Conservation (phyloP, 352 stramenopile species). For the Phytophthora brassicae region DNA sequence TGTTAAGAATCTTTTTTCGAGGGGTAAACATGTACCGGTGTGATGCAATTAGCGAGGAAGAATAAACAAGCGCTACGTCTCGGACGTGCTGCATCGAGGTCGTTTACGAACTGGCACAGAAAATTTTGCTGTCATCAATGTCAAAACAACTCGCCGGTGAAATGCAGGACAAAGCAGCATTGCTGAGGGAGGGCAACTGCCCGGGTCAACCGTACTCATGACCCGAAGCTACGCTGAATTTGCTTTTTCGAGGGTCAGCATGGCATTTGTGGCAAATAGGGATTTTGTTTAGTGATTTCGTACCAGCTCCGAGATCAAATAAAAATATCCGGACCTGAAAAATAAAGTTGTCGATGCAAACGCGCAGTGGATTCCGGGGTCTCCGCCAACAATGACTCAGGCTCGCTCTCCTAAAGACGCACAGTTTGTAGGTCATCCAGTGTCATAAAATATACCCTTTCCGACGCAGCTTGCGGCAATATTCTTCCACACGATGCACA, state of each 20-base stretch:
- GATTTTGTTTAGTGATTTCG: constrained; percentile 8
- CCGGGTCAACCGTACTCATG: constrained; percentile 25
- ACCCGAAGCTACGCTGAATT: constrained; percentile 25
- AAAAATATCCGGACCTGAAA: constrained; percentile 15
- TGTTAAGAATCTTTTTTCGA: no score
- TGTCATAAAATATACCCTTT: constrained; percentile 7
- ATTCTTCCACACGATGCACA: constrained; percentile 12
- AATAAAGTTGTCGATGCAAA: constrained; percentile 15
- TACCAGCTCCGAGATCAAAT: constrained; percentile 26
- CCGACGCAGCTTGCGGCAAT: neutral
- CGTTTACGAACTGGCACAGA: no score
- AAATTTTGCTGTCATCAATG: no score
- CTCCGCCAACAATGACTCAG: neutral
- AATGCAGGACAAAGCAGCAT: no score
- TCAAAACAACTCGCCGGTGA: no score
- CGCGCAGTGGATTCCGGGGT: neutral
- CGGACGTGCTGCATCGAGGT: no score
- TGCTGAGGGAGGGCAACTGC: constrained; percentile 6
- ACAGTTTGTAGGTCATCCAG: neutral
- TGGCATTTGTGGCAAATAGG: constrained; percentile 17
- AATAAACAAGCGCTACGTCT: no score
- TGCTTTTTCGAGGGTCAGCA: neutral
- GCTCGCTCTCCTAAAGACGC: neutral
- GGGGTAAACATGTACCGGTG: no score
- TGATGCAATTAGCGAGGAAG: no score